phyloP scores from a whole-genome alignment of 1,284 basidiomycete genomes.

The Ceratobasidium sp. region DNA sequence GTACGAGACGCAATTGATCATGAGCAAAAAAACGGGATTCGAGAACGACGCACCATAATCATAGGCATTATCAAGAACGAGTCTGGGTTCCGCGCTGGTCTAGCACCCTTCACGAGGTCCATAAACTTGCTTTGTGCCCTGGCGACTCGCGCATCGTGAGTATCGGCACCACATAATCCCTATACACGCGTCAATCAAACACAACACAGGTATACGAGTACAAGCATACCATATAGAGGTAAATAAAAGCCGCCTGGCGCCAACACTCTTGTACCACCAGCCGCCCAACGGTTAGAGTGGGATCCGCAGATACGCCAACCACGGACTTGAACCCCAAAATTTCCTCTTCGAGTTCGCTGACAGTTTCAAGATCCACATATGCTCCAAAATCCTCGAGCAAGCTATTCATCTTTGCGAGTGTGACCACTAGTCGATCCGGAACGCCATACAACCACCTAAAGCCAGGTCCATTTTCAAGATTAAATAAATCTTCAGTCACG shows the following conservation, averaged over 20 bases:
- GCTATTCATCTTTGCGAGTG: constrained; percentile 16
- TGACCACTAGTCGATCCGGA: constrained; percentile 7
- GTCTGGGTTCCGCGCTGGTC: constrained; percentile 21
- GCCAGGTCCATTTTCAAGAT: neutral
- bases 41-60: constrained; percentile 5
- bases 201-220: neutral
- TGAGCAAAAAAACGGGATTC: neutral
- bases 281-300: constrained; percentile 16
- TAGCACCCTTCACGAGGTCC: constrained; percentile 11
- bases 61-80: constrained; percentile 12
- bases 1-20: neutral
- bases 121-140: constrained; percentile 15
- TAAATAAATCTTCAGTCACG: neutral
- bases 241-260: constrained; percentile 19
- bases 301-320: neutral
- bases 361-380: neutral
- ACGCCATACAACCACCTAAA: constrained; percentile 30
- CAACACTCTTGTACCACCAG: constrained; percentile 26
- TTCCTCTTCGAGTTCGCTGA: constrained; percentile 3
- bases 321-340: neutral
- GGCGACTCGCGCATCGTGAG: constrained; percentile 4
- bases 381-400: constrained; percentile 16
- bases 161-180: constrained; percentile 14
- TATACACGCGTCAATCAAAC: neutral
- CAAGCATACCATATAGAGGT: constrained; percentile 15